These are phyloP conservation scores for Dentipellis fragilis DNA, from an alignment of 768 basidiomycete species.

Conservation along the genomic window DNA sequence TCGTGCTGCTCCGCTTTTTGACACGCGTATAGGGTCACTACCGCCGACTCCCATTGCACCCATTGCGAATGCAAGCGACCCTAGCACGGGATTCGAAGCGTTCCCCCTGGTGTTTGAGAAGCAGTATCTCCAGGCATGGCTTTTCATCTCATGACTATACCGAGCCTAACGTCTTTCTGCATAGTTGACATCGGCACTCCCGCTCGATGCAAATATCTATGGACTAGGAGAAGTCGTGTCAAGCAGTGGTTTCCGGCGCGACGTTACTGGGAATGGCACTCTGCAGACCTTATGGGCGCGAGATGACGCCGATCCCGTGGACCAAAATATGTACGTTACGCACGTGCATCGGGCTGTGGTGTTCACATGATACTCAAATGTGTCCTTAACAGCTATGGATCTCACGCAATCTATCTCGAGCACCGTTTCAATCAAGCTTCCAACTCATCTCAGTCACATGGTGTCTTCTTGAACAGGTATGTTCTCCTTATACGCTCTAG, in stretches of 20 bases:
- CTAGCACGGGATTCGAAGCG: conserved; percentile 44
- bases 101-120: conserved; percentile 73
- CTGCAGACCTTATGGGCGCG: conserved; percentile 63
- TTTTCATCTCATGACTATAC: background rate
- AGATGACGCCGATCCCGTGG: conserved; percentile 51
- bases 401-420: conserved; percentile 64
- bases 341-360: background rate
- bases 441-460: conserved; percentile 51
- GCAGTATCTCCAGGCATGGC: conserved; percentile 58
- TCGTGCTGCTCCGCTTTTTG: conserved; percentile 48
- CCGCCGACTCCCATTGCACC: conserved; percentile 52
- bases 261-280: conserved; percentile 45
- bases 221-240: conserved; percentile 69
- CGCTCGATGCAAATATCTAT: conserved; percentile 61
- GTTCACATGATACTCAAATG: background rate
- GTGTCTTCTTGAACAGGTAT: conserved; percentile 65
- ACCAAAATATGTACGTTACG: conserved; percentile 51
- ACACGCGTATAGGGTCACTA: conserved; percentile 55
- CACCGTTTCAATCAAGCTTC: conserved; percentile 52
- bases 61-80: conserved; percentile 34
- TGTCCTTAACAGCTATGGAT: conserved; percentile 43
- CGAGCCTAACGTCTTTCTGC: background rate
- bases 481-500: background rate
- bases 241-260: conserved; percentile 58
- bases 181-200: conserved; percentile 56